phyloP scores from a whole-genome alignment of 148 eudicot species.

The Nyssa sinensis region DNA sequence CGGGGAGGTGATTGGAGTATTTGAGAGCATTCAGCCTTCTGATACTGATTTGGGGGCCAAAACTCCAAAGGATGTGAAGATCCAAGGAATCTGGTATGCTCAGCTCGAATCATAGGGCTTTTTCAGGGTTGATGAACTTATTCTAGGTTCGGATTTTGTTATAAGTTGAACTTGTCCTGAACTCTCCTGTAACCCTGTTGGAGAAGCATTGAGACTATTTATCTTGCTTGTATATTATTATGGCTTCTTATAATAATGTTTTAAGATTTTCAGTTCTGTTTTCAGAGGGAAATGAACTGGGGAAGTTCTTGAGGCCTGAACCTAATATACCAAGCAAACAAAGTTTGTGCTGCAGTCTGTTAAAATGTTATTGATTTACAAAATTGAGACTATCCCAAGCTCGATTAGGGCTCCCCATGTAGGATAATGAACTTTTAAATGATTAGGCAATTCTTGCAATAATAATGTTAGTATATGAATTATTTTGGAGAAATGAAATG shows the following conservation, averaged over 20 bases:
- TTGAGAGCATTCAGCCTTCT: conserved; percentile 95
- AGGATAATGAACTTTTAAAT: neutral
- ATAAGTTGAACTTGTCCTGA: neutral
- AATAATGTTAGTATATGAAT: neutral
- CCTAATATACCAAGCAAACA: too few relatives aligned
- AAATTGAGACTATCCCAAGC: neutral
- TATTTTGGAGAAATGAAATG: neutral
- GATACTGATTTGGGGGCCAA: conserved; percentile 98
- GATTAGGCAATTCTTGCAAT: neutral
- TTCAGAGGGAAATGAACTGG: neutral
- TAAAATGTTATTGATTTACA: neutral
- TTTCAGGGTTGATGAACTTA: neutral
- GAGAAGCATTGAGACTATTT: neutral
- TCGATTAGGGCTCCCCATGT: too few relatives aligned
- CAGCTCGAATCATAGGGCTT: conserved; percentile 54
- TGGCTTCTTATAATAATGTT: neutral
- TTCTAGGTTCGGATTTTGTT: conserved; percentile 13
- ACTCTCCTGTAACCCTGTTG: neutral
- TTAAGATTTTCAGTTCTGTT: neutral
- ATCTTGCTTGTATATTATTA: neutral
- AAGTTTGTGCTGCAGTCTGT: neutral
- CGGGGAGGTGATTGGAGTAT: conserved; percentile 92
- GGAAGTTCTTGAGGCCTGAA: too few relatives aligned
- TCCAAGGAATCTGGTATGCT: conserved; percentile 96
- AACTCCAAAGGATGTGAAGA: conserved; percentile 93